Conservation (phyloP, 768 basidiomycete species). For the Gloeopeniophorella convolvens region DNA sequence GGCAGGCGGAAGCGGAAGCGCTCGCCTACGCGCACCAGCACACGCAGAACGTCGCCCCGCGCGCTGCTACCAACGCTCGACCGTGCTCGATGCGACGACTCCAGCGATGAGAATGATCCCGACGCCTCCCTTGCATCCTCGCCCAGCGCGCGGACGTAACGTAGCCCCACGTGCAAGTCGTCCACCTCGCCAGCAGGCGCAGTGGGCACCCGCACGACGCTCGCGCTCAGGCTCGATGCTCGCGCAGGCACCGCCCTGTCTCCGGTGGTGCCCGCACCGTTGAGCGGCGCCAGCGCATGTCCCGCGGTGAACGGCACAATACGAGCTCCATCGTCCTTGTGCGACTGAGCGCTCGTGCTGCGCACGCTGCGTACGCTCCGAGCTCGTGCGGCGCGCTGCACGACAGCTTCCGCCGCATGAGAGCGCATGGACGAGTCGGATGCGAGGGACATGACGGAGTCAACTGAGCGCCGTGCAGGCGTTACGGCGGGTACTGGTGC, state of each 20-base stretch:
- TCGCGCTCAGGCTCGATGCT: slow-evolving; percentile 60
- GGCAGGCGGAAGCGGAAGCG: slow-evolving; percentile 21
- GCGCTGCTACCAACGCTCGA: slow-evolving; percentile 15
- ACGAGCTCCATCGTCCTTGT: slow-evolving; percentile 39
- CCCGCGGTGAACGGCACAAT: slow-evolving; percentile 68
- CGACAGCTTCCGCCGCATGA: slow-evolving; percentile 40
- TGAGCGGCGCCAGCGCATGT: slow-evolving; percentile 55
- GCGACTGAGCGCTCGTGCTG: slow-evolving; percentile 33
- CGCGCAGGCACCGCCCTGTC: slow-evolving; percentile 25
- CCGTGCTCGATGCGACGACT: slow-evolving; percentile 46
- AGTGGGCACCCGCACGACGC: slow-evolving; percentile 37
- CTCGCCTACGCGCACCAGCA: slow-evolving; percentile 20
- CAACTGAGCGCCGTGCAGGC: slow-evolving; percentile 17
- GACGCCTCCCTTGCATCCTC: slow-evolving; percentile 40
- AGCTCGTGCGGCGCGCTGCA: slow-evolving; percentile 45
- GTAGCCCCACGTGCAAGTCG: slow-evolving; percentile 61
- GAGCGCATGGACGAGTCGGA: slow-evolving; percentile 28
- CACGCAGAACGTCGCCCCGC: slow-evolving; percentile 13
- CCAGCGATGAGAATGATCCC: slow-evolving; percentile 54
- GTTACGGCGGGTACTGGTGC: slow-evolving; percentile 23
- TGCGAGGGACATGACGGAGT: slow-evolving; percentile 27
- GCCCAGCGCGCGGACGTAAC: slow-evolving; percentile 65
- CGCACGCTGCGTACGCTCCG: slow-evolving; percentile 45
- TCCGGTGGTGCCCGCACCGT: not conserved
- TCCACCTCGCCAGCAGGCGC: slow-evolving; percentile 39